These are phyloP conservation scores for Pterocarpus santalinus DNA, from an alignment of 306 rosid genomes.

Conservation along the genomic window DNA sequence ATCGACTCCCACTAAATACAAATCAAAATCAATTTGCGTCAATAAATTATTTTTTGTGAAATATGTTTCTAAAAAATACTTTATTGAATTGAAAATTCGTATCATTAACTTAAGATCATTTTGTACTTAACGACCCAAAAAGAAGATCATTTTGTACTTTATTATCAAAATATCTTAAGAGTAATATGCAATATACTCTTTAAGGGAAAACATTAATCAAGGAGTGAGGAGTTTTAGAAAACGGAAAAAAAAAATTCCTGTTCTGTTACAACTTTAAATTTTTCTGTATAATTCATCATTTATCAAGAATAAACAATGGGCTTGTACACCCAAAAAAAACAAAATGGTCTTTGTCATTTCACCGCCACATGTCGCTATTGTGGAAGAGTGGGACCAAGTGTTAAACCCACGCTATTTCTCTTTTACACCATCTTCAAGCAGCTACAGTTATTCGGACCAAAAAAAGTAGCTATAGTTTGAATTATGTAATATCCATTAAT, in stretches of 20 bases:
- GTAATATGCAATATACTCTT: too few relatives aligned
- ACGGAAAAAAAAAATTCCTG: neutral
- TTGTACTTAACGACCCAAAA: neutral
- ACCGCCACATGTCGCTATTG: neutral
- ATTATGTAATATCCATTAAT: too few relatives aligned
- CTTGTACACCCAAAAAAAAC: too few relatives aligned
- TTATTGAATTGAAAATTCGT: neutral
- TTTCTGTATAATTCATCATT: too few relatives aligned
- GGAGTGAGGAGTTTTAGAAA: neutral
- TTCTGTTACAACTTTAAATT: neutral
- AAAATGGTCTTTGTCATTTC: too few relatives aligned
- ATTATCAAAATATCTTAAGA: too few relatives aligned
- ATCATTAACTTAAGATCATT: neutral
- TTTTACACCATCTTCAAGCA: neutral
- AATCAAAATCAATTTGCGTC: neutral
- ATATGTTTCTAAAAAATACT: neutral
- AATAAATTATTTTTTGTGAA: too few relatives aligned
- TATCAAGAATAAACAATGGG: too few relatives aligned
- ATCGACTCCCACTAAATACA: neutral
- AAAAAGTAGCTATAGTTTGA: too few relatives aligned
- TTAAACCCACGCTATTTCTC: neutral
- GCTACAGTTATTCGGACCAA: neutral
- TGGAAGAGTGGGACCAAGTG: neutral
- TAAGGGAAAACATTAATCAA: neutral
- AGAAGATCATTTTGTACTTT: too few relatives aligned